phyloP scores from a whole-genome alignment of 2,329 filamentous ascomycete genomes.

The Neonectria faginata region DNA sequence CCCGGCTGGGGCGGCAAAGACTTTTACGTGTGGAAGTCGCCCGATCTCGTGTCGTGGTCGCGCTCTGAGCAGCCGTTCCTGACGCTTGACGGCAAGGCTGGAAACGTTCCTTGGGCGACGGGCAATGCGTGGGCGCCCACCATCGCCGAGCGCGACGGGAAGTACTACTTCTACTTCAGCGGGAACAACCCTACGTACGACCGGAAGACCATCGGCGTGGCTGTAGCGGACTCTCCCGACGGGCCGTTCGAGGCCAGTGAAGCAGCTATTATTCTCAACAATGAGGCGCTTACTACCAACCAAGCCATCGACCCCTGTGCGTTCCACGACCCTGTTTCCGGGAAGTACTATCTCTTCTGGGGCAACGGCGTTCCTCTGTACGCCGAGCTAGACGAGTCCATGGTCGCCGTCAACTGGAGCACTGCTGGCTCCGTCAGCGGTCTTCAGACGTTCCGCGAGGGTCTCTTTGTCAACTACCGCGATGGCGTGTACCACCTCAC shows the following conservation, averaged over 20 bases:
- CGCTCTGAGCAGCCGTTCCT: conserved; percentile 56
- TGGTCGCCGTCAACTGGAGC: conserved; percentile 56
- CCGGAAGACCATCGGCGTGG: conserved; percentile 70
- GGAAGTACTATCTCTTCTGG: conserved; percentile 72
- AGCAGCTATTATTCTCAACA: conserved; percentile 62
- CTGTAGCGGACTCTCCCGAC: conserved; percentile 65
- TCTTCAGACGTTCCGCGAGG: conserved; percentile 56
- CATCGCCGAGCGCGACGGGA: conserved; percentile 68
- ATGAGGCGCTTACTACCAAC: conserved; percentile 56
- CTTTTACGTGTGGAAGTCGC: conserved; percentile 62
- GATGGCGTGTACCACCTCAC: conserved; percentile 60
- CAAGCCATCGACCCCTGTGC: conserved; percentile 70
- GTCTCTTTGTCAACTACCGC: conserved; percentile 57
- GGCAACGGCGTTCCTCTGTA: conserved; percentile 60
- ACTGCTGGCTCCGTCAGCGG: conserved; percentile 51
- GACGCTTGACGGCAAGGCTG: conserved; percentile 57
- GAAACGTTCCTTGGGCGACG: conserved; percentile 72
- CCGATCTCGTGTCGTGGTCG: conserved; percentile 57
- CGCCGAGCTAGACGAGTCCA: conserved; percentile 59
- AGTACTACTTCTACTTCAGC: conserved; percentile 74
- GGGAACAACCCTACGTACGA: conserved; percentile 65
- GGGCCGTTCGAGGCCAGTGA: conserved; percentile 70
- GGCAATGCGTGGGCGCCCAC: conserved; percentile 77
- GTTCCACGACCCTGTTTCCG: conserved; percentile 69
- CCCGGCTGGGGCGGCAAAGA: conserved; percentile 58